These are phyloP conservation scores for Nothophytophthora sp. DNA, from an alignment of 352 stramenopile genomes.

Conservation along the genomic window DNA sequence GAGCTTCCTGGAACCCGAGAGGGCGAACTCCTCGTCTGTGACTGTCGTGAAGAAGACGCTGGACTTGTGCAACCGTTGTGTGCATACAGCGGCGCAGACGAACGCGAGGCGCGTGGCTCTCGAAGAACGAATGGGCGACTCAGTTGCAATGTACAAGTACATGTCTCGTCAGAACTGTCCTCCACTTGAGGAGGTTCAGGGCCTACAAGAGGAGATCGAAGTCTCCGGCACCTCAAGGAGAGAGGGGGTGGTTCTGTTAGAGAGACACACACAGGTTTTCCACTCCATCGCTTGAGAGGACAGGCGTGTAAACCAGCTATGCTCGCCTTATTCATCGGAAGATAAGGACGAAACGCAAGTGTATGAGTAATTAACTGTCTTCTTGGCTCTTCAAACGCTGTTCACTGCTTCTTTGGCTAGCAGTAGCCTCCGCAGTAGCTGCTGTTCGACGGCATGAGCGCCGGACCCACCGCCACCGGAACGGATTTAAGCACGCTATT, in stretches of 20 bases:
- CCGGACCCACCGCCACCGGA: conserved; percentile 47
- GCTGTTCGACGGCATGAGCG: conserved; percentile 32
- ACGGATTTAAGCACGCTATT: conserved; percentile 46
- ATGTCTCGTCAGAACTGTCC: conserved; percentile 4
- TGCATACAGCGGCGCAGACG: conserved; percentile 27
- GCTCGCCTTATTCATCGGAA: conserved; percentile 15
- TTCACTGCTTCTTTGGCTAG: conserved; percentile 14
- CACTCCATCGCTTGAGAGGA: conserved; percentile 15
- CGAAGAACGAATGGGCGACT: conserved; percentile 24
- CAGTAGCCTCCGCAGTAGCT: conserved; percentile 68
- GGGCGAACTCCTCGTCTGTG: conserved; percentile 10
- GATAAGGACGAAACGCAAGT: conserved; percentile 1
- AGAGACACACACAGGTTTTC: conserved; percentile 18
- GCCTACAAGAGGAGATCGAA: conserved; percentile 22
- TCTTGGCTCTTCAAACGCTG: conserved; percentile 2
- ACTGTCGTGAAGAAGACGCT: conserved; percentile 21
- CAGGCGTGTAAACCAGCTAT: neutral
- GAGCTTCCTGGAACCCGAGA: conserved; percentile 22
- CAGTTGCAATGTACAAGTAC: conserved; percentile 27
- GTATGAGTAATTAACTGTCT: conserved; percentile 1
- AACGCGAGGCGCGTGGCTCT: conserved; percentile 29
- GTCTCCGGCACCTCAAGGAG: conserved; percentile 6
- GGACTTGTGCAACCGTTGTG: conserved; percentile 31
- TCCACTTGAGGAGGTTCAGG: neutral
- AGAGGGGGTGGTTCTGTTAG: conserved; percentile 8